Evolutionary conservation across 345 rosid species (phyloP), one percentile per base, ranked within the genome.

Genomic region (Eucalyptus caleyi): DNA sequence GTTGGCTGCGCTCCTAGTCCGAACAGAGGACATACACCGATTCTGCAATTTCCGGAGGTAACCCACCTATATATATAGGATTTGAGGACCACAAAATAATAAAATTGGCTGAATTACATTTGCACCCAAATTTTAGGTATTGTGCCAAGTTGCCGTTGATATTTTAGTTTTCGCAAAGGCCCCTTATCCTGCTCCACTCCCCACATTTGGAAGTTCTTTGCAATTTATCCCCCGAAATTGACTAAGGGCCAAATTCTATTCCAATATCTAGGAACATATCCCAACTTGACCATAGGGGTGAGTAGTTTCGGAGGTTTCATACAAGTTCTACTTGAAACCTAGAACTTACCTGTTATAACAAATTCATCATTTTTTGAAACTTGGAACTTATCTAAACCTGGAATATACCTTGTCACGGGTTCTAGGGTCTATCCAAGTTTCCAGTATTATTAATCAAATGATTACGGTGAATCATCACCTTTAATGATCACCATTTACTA

Each of bases 271-370:
- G 69, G 69, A 62, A 27, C 32, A 62, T 62, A 12, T 13, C 69
- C 69, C 16, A 27, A 62, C 69, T 4, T 27, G 69, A 11, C n/a
- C 11, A 26, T 3, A 50, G 19, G 53, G 7, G 53, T 16, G 7
- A 16, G 51, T 1, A 1, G 3, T 50, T 50, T 6, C 0, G 0
- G 19, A 15, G 53, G 7, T 16, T 50, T 1, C 1, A 0, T 50
- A 16, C 18, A 50, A 50, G 53, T 50, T 50, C 0, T 16, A 50
- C 3, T 2, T 50, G 1, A 6, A 50, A 50, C 3, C 53, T 50
- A 50, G 19, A 50, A 50, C 53, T 16, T 16, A 50, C 53, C 0
- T 50, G 1, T 16, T 16, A 50, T 50, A 50, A 50, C 1, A 2
- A 3, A 3, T 50, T 50, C 16, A 1, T 15, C 6, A 5, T 50